Conservation (phyloP, 306 rosid genomes). For the Oxytropis ochrocephala region DNA sequence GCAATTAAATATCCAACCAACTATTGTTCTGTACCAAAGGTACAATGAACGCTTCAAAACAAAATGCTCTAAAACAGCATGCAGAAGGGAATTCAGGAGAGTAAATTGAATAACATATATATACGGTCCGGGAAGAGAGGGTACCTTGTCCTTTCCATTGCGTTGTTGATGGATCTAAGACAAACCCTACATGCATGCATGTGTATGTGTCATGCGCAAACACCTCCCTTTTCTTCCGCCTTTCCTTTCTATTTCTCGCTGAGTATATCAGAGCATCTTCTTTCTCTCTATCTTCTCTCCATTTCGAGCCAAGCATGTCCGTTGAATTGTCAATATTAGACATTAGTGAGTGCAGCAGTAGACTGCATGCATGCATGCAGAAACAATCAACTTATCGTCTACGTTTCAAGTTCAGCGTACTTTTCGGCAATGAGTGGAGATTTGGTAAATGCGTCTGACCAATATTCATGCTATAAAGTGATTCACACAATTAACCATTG, state of each 20-base stretch:
- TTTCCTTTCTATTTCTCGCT: not conserved
- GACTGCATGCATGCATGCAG: not conserved
- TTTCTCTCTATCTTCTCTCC: not conserved
- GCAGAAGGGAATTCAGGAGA: too few species aligned
- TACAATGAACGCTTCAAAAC: not conserved
- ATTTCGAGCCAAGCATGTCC: constrained; percentile 20
- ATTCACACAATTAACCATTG: not conserved
- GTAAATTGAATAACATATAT: not conserved
- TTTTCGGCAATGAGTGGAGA: not conserved
- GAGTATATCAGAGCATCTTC: not conserved
- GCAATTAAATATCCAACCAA: constrained; percentile 2
- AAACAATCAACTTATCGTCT: constrained; percentile 18
- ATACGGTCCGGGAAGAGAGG: not conserved
- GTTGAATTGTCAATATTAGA: constrained; percentile 25
- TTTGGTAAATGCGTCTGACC: not conserved
- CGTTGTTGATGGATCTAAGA: not conserved
- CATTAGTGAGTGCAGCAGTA: constrained; percentile 7
- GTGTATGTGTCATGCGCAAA: not conserved
- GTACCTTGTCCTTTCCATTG: not conserved
- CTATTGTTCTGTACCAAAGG: not conserved
- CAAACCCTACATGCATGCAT: not conserved
- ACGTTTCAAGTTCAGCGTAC: constrained; percentile 20
- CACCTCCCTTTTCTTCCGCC: not conserved
- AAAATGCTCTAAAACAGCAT: too few species aligned
- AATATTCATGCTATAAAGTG: not conserved